A percentile compares a stretch with the other conserved stretches of the same genome.
Conservation (phyloP, 495 filamentous ascomycete genomes). For the Zalerion maritima region DNA sequence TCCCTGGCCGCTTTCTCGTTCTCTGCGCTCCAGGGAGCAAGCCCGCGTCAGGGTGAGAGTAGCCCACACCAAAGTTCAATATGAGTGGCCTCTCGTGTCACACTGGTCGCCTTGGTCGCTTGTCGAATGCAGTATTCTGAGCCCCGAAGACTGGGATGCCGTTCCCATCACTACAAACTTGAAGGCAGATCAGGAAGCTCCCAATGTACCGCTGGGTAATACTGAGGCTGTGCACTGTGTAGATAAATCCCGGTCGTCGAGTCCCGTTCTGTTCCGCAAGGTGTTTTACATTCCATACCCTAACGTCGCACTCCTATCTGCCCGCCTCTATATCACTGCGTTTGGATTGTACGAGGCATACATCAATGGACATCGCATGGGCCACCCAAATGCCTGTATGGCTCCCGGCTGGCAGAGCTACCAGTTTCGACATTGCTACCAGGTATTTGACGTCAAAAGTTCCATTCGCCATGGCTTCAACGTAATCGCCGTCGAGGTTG, state of each 20-base stretch:
- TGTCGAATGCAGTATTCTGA: slow-evolving; percentile 26
- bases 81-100: slow-evolving; percentile 12
- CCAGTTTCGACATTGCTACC: slow-evolving; percentile 32
- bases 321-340: slow-evolving; percentile 36
- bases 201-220: slow-evolving; percentile 3
- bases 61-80: slow-evolving; percentile 12
- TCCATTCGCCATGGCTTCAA: slow-evolving; percentile 23
- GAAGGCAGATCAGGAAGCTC: slow-evolving; percentile 1
- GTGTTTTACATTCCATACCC: slow-evolving; percentile 3
- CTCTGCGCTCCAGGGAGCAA: slow-evolving; percentile 26
- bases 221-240: not conserved
- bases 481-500: slow-evolving; percentile 33
- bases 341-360: slow-evolving; percentile 35
- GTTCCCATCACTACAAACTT: slow-evolving; percentile 16
- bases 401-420: slow-evolving; percentile 43
- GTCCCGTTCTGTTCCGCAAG: slow-evolving; percentile 8
- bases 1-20: slow-evolving; percentile 34
- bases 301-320: slow-evolving; percentile 11
- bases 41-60: slow-evolving; percentile 24
- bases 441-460: slow-evolving; percentile 34
- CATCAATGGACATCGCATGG: slow-evolving; percentile 35
- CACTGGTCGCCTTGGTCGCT: slow-evolving; percentile 21
- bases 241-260: slow-evolving; percentile 9
- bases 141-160: slow-evolving; percentile 24
- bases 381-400: too few species aligned